Conservation (phyloP, 2,329 filamentous ascomycete genomes). For the Clonostachys byssicola region DNA sequence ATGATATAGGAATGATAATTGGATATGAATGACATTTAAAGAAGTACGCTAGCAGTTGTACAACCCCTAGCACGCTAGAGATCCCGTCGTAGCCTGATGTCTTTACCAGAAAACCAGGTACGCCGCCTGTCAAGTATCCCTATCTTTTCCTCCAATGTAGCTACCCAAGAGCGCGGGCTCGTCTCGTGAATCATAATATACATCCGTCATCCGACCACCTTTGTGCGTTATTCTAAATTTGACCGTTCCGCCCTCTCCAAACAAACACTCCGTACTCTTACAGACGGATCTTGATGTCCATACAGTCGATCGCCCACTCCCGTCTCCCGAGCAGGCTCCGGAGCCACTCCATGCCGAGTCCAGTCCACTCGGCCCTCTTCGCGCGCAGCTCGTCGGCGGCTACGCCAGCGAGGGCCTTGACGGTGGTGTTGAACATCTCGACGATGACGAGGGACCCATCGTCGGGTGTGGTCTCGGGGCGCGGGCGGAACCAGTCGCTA, state of each 20-base stretch:
- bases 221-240: neutral
- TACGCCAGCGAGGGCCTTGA: slow-evolving; percentile 61
- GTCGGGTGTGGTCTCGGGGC: slow-evolving; percentile 23
- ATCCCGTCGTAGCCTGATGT: too few relatives aligned
- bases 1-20: slow-evolving; percentile 1
- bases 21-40: neutral
- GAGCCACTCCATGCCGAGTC: slow-evolving; percentile 81
- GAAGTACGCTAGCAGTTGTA: too few relatives aligned
- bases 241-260: neutral
- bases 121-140: too few relatives aligned
- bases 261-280: slow-evolving; percentile 21
- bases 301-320: slow-evolving; percentile 87
- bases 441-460: slow-evolving; percentile 44
- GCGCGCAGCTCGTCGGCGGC: slow-evolving; percentile 59
- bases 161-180: too few relatives aligned
- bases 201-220: neutral
- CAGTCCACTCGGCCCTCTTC: slow-evolving; percentile 63
- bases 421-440: slow-evolving; percentile 65
- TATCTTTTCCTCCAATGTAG: too few relatives aligned
- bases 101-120: too few relatives aligned
- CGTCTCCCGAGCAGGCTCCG: slow-evolving; percentile 74
- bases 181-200: too few relatives aligned
- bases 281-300: slow-evolving; percentile 81
- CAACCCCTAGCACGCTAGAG: too few relatives aligned
- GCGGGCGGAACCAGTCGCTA: slow-evolving; percentile 91